phyloP scores from a whole-genome alignment of 148 eudicot genomes.

The Rhododendron ovatum region DNA sequence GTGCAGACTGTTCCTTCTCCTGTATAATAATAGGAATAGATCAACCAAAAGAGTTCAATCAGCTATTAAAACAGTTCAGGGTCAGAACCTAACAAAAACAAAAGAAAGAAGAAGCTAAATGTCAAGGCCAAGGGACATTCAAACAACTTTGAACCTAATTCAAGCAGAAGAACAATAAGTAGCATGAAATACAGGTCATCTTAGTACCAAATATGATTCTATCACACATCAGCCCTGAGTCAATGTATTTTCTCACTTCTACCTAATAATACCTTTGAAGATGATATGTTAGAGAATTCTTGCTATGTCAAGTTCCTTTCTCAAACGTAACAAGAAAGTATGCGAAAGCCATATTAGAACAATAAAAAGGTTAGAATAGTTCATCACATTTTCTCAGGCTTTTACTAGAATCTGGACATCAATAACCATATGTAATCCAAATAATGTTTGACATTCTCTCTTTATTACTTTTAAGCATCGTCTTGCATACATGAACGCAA shows the following conservation, averaged over 20 bases:
- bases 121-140: background rate
- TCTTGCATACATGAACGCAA: background rate
- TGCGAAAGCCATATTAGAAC: background rate
- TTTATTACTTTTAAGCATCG: background rate
- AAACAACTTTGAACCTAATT: background rate
- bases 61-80: slow-evolving; percentile 7
- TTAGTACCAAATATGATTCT: background rate
- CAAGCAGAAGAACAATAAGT: background rate
- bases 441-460: background rate
- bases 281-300: background rate
- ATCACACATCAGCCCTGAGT: background rate
- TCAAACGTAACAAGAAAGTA: background rate
- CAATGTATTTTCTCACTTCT: background rate
- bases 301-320: background rate
- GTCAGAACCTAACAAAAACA: background rate
- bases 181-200: background rate
- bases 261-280: background rate
- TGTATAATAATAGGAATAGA: slow-evolving; percentile 23
- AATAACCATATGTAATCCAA: background rate
- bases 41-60: background rate
- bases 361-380: background rate
- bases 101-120: background rate
- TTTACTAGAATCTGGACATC: background rate
- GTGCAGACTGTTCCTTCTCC: slow-evolving; percentile 79
- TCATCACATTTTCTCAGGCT: background rate